Evolutionary conservation across 371 early-diverging fungal species (phyloP).

Genomic region (Apophysomyces variabilis): DNA sequence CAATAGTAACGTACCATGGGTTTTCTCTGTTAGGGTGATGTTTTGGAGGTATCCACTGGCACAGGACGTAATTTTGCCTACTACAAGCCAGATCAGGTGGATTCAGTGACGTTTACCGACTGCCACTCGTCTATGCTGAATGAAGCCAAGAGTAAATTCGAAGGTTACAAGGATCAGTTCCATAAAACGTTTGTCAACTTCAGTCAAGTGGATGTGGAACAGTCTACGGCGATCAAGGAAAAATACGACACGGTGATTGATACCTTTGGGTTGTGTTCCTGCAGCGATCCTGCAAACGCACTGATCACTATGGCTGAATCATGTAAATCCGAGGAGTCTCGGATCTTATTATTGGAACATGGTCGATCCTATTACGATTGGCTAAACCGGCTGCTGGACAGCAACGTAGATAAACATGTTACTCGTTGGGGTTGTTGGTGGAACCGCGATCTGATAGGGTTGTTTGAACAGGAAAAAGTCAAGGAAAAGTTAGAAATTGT

Average conservation of each 20-base stretch:
- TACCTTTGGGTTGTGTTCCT: slow-evolving; percentile 84
- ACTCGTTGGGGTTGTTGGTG: slow-evolving; percentile 88
- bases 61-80: slow-evolving; percentile 75
- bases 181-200: slow-evolving; percentile 38
- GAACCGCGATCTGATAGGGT: slow-evolving; percentile 79
- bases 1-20: not conserved
- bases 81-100: slow-evolving; percentile 50
- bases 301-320: slow-evolving; percentile 69
- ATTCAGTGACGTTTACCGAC: slow-evolving; percentile 64
- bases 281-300: slow-evolving; percentile 68
- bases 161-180: slow-evolving; percentile 38
- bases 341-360: slow-evolving; percentile 78
- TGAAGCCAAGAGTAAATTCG: slow-evolving; percentile 53
- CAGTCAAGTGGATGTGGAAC: slow-evolving; percentile 37
- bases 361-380: slow-evolving; percentile 70
- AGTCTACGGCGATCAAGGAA: slow-evolving; percentile 12
- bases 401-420: slow-evolving; percentile 72
- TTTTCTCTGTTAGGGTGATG: slow-evolving; percentile 47
- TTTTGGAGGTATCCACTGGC: slow-evolving; percentile 69
- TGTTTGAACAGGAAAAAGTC: slow-evolving; percentile 58
- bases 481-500: slow-evolving; percentile 64
- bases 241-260: slow-evolving; percentile 78
- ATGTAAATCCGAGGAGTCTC: slow-evolving; percentile 59
- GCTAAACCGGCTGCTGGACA: slow-evolving; percentile 73
- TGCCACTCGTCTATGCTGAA: slow-evolving; percentile 62